phyloP scores from a whole-genome alignment of 768 basidiomycete species.

The Russula sp. region DNA sequence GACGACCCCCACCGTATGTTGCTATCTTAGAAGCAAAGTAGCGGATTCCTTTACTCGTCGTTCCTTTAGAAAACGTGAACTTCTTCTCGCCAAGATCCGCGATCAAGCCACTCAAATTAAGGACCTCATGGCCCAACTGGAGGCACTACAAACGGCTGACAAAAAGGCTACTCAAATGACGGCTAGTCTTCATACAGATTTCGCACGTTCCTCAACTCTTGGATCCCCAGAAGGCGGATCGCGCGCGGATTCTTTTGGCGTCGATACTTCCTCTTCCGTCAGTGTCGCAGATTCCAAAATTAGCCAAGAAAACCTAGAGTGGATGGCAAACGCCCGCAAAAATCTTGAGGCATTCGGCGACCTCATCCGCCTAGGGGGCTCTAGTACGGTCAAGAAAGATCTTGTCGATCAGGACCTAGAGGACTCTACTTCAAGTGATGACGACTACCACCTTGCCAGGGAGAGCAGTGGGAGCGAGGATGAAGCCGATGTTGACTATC shows the following conservation, averaged over 20 bases:
- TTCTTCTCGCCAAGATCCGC: slow-evolving; percentile 70
- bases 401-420: slow-evolving; percentile 27
- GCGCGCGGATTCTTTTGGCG: slow-evolving; percentile 1
- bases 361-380: slow-evolving; percentile 57
- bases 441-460: slow-evolving; percentile 34
- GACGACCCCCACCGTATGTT: slow-evolving; percentile 69
- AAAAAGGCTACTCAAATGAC: slow-evolving; percentile 16
- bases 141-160: slow-evolving; percentile 35
- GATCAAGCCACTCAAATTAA: slow-evolving; percentile 69
- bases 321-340: slow-evolving; percentile 70
- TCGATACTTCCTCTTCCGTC: slow-evolving; percentile 14
- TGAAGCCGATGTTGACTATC: slow-evolving; percentile 36
- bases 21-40: background rate
- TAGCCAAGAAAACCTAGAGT: slow-evolving; percentile 57
- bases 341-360: slow-evolving; percentile 63
- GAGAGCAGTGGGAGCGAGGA: slow-evolving; percentile 19
- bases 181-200: slow-evolving; percentile 16
- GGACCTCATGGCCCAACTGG: slow-evolving; percentile 64
- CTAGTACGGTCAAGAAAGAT: slow-evolving; percentile 44
- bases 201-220: slow-evolving; percentile 21
- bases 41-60: background rate
- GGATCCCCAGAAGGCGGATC: slow-evolving; percentile 24
- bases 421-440: slow-evolving; percentile 33
- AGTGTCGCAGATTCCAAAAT: slow-evolving; percentile 26
- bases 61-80: slow-evolving; percentile 62